These are phyloP conservation scores for Brassica rapa DNA, from an alignment of 345 rosid genomes.

Conservation along the genomic window DNA sequence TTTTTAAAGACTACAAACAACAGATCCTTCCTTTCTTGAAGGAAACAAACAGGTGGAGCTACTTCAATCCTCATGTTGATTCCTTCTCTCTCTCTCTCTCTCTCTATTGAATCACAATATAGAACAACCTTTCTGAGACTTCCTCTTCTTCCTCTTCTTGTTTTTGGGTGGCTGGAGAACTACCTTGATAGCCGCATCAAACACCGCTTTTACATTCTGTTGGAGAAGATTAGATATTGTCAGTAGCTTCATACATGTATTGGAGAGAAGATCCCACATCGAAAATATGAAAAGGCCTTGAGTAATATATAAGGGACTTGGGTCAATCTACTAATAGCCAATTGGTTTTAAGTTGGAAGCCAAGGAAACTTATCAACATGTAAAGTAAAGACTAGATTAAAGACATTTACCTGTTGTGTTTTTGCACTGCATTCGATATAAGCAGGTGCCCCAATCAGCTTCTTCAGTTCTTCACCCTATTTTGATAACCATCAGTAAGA, in stretches of 20 bases:
- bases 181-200: slow-evolving; percentile 84
- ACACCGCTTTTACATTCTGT: slow-evolving; percentile 88
- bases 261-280: no score
- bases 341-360: no score
- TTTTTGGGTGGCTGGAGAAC: slow-evolving; percentile 89
- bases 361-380: no score
- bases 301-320: no score
- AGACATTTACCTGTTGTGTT: slow-evolving; percentile 68
- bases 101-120: slow-evolving; percentile 48
- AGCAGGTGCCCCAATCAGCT: slow-evolving; percentile 68
- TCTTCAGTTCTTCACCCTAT: slow-evolving; percentile 83
- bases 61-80: background rate
- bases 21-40: slow-evolving; percentile 2
- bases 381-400: background rate
- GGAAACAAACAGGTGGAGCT: background rate
- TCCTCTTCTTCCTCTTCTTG: slow-evolving; percentile 71
- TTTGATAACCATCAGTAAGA: background rate
- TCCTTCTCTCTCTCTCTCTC: background rate
- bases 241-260: background rate
- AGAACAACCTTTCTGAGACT: slow-evolving; percentile 68
- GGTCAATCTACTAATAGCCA: no score
- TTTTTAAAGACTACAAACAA: slow-evolving; percentile 47
- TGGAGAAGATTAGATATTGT: background rate
- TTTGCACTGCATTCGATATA: slow-evolving; percentile 88
- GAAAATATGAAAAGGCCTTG: no score